A percentile compares a stretch with the other conserved stretches of the same genome.
These are phyloP conservation scores for Aspergillus spinulosporus DNA, from an alignment of 2,329 filamentous ascomycete species.

Conservation along the genomic window DNA sequence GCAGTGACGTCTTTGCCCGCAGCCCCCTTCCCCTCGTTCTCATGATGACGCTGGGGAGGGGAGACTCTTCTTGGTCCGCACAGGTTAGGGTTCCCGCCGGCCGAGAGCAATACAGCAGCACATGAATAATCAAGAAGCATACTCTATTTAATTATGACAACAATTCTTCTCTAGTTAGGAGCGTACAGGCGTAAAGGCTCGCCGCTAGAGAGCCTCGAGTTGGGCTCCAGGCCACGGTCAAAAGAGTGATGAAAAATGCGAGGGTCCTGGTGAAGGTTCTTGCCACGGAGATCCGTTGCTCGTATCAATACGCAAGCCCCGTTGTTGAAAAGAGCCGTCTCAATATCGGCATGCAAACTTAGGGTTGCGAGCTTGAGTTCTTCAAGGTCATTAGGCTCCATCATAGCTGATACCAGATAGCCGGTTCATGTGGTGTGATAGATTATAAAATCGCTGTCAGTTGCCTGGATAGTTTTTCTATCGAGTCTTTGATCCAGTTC, in stretches of 20 bases:
- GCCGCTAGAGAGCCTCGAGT: background rate
- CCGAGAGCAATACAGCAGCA: background rate
- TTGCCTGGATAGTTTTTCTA: no score
- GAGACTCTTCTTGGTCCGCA: background rate
- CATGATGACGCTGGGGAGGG: background rate
- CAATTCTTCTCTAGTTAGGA: background rate
- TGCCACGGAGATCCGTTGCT: background rate
- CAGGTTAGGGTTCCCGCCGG: background rate
- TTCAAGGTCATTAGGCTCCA: background rate
- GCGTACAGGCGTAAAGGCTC: background rate
- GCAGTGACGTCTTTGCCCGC: background rate
- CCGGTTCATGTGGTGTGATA: no score
- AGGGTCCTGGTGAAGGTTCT: background rate
- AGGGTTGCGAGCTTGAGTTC: background rate
- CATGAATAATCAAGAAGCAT: background rate
- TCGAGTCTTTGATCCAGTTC: no score
- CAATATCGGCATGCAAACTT: background rate
- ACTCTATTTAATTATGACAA: background rate
- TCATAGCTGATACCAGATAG: no score
- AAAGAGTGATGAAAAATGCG: background rate
- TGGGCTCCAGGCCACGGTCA: conserved; percentile 3
- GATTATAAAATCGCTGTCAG: no score
- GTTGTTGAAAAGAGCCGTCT: background rate
- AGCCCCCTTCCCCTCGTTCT: background rate
- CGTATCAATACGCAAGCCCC: background rate